These are phyloP conservation scores for Cutaneotrichosporon sp. DNA, from an alignment of 1,284 basidiomycete species.

Conservation along the genomic window DNA sequence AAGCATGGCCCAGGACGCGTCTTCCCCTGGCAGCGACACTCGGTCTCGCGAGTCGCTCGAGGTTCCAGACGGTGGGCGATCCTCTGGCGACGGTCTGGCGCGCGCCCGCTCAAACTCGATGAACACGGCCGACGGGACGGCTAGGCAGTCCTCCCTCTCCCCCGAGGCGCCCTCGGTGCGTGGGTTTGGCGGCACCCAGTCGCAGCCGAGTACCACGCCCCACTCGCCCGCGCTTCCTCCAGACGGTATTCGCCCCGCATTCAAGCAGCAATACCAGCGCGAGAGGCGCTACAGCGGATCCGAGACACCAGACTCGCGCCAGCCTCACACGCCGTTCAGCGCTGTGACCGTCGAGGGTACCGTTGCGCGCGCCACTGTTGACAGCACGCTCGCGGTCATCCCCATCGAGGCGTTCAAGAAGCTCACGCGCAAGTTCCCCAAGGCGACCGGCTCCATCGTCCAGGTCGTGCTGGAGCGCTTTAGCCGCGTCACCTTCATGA, in stretches of 20 bases:
- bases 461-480: constrained; percentile 72
- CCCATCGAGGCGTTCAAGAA: constrained; percentile 89
- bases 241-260: background rate
- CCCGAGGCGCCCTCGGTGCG: background rate
- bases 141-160: constrained; percentile 7
- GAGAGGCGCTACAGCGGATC: background rate
- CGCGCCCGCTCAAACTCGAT: constrained; percentile 12
- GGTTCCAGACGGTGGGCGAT: background rate
- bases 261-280: background rate
- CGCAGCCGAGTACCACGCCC: constrained; percentile 1
- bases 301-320: constrained; percentile 6
- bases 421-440: constrained; percentile 89
- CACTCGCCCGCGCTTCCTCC: background rate
- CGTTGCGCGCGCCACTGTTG: constrained; percentile 86
- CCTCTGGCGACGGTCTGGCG: background rate
- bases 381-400: constrained; percentile 97
- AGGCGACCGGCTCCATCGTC: constrained; percentile 95
- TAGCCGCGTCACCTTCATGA: constrained; percentile 90
- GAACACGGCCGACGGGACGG: constrained; percentile 15
- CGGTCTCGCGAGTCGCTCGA: background rate
- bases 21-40: background rate
- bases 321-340: background rate
- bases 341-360: constrained; percentile 39
- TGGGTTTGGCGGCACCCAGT: background rate
- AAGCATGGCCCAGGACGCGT: background rate